These are phyloP conservation scores for Aspergillus quadricinctus DNA, from an alignment of 2,329 filamentous ascomycete species.

Conservation along the genomic window DNA sequence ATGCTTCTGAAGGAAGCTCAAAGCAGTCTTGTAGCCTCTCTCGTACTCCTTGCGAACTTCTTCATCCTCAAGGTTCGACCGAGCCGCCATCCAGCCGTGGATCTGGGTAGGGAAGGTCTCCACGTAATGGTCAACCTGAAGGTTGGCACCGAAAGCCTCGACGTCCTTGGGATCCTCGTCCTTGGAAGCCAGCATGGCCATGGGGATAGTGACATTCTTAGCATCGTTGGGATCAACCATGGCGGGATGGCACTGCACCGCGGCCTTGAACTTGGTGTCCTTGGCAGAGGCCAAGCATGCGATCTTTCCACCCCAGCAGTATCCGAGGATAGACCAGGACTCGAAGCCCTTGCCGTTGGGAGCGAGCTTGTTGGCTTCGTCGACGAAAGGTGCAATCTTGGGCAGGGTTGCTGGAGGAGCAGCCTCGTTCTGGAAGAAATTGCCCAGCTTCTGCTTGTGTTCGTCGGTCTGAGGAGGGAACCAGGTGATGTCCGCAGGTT, in stretches of 20 bases:
- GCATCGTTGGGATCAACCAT: conserved; percentile 59
- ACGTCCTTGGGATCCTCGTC: conserved; percentile 53
- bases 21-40: conserved; percentile 38
- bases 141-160: conserved; percentile 34
- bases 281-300: conserved; percentile 50
- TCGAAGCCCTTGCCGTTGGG: conserved; percentile 38
- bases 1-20: conserved; percentile 41
- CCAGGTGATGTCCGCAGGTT: conserved; percentile 60
- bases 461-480: conserved; percentile 58
- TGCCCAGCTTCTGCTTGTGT: conserved; percentile 55
- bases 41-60: conserved; percentile 42
- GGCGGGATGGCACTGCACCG: conserved; percentile 54
- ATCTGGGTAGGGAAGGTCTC: conserved; percentile 43
- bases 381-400: conserved; percentile 52
- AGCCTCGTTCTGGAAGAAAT: conserved; percentile 56
- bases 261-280: conserved; percentile 54
- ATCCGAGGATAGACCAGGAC: conserved; percentile 57
- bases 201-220: conserved; percentile 52
- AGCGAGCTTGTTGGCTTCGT: conserved; percentile 49
- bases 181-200: conserved; percentile 53
- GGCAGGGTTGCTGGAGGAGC: conserved; percentile 55
- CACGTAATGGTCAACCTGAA: conserved; percentile 38
- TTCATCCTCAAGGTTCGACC: conserved; percentile 36
- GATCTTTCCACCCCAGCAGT: conserved; percentile 59
- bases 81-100: conserved; percentile 47